These are phyloP conservation scores for Aspergillus flavus DNA, from an alignment of 2,329 filamentous ascomycete genomes.

Conservation along the genomic window DNA sequence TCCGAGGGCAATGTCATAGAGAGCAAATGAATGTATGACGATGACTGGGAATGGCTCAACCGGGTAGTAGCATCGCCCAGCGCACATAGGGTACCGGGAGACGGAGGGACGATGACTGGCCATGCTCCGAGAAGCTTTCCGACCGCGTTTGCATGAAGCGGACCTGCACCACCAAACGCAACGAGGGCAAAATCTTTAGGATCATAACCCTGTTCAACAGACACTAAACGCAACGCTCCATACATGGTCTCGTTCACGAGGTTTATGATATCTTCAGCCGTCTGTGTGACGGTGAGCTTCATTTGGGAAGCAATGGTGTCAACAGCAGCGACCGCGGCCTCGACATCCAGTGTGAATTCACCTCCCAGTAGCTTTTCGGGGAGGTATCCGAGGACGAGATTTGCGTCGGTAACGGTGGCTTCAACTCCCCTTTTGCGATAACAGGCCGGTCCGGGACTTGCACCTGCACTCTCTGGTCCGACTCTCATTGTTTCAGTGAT, in stretches of 20 bases:
- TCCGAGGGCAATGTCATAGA: constrained; percentile 39
- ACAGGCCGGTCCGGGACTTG: constrained; percentile 52
- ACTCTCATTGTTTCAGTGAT: constrained; percentile 54
- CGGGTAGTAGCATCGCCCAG: constrained; percentile 55
- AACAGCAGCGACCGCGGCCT: constrained; percentile 46
- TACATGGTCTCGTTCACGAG: constrained; percentile 57
- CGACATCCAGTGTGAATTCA: constrained; percentile 48
- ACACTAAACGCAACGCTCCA: constrained; percentile 53
- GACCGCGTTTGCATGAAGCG: constrained; percentile 54
- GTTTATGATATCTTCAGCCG: constrained; percentile 54
- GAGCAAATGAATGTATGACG: constrained; percentile 49
- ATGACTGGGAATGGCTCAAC: constrained; percentile 51
- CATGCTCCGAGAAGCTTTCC: constrained; percentile 54
- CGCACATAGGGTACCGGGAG: constrained; percentile 54
- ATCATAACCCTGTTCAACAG: constrained; percentile 56
- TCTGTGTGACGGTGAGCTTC: constrained; percentile 44
- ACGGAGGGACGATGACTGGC: constrained; percentile 57
- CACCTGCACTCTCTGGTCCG: constrained; percentile 54
- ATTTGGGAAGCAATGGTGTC: constrained; percentile 50
- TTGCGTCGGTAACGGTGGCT: constrained; percentile 55
- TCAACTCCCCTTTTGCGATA: constrained; percentile 51
- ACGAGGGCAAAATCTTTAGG: constrained; percentile 55
- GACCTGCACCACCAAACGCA: constrained; percentile 55
- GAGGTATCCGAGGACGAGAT: constrained; percentile 52
- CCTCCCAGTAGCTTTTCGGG: constrained; percentile 51